Evolutionary conservation across 768 basidiomycete genomes (phyloP), one percentile per base, ranked within the genome.

Genomic region (Kwoniella sp.): DNA sequence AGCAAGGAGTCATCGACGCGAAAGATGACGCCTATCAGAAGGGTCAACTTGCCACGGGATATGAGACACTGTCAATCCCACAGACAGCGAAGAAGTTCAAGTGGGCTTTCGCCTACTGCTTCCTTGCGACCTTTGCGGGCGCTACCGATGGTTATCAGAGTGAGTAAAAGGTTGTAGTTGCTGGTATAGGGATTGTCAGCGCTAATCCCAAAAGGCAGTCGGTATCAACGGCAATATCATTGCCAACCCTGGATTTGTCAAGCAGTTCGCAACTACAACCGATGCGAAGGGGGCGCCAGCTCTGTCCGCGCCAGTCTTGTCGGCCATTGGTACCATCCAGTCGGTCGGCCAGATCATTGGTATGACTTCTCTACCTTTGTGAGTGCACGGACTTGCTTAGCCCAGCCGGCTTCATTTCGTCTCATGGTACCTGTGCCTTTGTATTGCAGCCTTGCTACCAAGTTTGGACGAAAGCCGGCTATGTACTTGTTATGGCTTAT

Each of bases 161-260:
- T 63, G 46, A 60, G 61, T 19, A 44, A 19, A 33, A 33, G 33
- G n/a, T n/a, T n/a, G n/a, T n/a, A n/a, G n/a, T n/a, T n/a, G n/a
- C n/a, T n/a, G n/a, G n/a, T n/a, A n/a, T n/a, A n/a, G n/a, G n/a
- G n/a, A n/a, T n/a, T n/a, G n/a, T n/a, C n/a, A n/a, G n/a, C 33
- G 33, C 33, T 33, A 13, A 33, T 6, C 33, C 33, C 33, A 19
- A 6, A 19, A n/a, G 19, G 21, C 21, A 61, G 59, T 67, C 44
- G 65, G 65, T 62, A 63, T 69, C 53, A 69, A 65, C 29, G 68
- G 68, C 10, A 69, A 63, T 37, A 66, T 69, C 58, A 63, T 69
- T n/a, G 68, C 68, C 44, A 69, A 67, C 46, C 44, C 64, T 5
- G 68, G 68, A 15, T 69, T 69, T n/a, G 51, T 67, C 24, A 53